Evolutionary conservation across 768 basidiomycete species (phyloP).

Genomic region (Panaeolus cyanescens): DNA sequence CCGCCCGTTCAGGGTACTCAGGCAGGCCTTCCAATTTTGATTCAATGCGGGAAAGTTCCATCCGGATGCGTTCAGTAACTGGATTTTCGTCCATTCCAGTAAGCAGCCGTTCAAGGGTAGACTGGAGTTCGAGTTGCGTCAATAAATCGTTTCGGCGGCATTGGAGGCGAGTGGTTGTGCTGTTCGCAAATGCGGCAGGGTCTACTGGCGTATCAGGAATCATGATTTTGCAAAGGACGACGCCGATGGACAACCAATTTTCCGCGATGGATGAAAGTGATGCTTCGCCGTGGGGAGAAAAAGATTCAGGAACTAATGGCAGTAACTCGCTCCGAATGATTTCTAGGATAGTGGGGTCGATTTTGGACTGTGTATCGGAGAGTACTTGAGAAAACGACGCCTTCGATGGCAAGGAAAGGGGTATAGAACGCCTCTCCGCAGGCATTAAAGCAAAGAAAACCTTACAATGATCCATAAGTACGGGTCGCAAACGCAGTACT

Average conservation of each 20-base stretch:
- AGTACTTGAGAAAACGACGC: neutral
- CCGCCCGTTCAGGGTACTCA: slow-evolving; percentile 33
- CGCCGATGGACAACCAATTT: slow-evolving; percentile 63
- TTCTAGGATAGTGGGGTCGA: neutral
- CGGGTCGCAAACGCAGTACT: neutral
- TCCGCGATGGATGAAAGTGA: slow-evolving; percentile 17
- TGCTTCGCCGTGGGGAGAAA: neutral
- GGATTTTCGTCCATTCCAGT: slow-evolving; percentile 60
- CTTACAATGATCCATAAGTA: neutral
- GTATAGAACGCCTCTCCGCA: neutral
- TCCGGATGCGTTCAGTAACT: slow-evolving; percentile 46
- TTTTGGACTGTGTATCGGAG: neutral
- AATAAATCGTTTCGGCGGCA: slow-evolving; percentile 41
- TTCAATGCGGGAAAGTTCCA: slow-evolving; percentile 28
- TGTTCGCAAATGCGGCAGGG: slow-evolving; percentile 69
- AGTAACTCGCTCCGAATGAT: neutral
- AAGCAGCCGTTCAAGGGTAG: slow-evolving; percentile 50
- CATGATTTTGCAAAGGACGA: slow-evolving; percentile 66
- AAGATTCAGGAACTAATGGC: neutral
- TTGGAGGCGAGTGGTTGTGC: slow-evolving; percentile 42
- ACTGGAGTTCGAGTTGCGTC: slow-evolving; percentile 56
- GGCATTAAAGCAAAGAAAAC: neutral
- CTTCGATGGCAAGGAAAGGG: neutral
- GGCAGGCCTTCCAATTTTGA: slow-evolving; percentile 27
- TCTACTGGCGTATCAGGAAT: slow-evolving; percentile 87